These are phyloP conservation scores for Umbelopsis sp. DNA, from an alignment of 192 early-diverging fungal species.

Conservation along the genomic window DNA sequence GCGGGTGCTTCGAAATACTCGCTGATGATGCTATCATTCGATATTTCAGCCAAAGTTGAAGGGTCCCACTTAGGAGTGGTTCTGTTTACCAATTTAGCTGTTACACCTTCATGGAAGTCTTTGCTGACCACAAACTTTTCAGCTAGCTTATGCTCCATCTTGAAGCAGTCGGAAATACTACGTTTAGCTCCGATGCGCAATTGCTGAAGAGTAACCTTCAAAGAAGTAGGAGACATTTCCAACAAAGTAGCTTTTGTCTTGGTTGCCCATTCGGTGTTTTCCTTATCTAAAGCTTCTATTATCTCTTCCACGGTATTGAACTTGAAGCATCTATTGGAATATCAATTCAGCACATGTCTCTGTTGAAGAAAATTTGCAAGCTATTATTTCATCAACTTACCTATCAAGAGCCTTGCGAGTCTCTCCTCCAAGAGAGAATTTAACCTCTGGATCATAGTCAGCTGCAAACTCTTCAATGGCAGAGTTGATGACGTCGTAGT, in stretches of 20 bases:
- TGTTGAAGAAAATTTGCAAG: no score
- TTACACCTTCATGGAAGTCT: conserved; percentile 93
- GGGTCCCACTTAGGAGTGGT: conserved; percentile 75
- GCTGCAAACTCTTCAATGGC: conserved; percentile 91
- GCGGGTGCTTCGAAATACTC: conserved; percentile 53
- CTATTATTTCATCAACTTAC: conserved; percentile 5
- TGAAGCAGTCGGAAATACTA: conserved; percentile 77
- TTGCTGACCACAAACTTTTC: conserved; percentile 69
- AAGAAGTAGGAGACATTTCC: conserved; percentile 77
- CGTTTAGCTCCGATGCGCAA: conserved; percentile 69
- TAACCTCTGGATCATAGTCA: conserved; percentile 47
- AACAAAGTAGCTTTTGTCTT: conserved; percentile 67
- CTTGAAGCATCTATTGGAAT: conserved; percentile 72
- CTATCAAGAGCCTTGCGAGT: conserved; percentile 65
- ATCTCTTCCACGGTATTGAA: conserved; percentile 86
- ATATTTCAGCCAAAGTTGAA: conserved; percentile 51
- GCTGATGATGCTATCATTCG: conserved; percentile 46
- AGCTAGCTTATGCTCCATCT: conserved; percentile 81
- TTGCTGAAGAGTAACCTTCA: conserved; percentile 88
- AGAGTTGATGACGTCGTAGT: conserved; percentile 80
- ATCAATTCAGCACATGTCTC: background rate
- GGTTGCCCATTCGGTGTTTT: conserved; percentile 69
- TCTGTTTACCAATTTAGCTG: conserved; percentile 75
- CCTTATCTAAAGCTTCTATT: conserved; percentile 75
- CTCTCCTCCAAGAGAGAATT: conserved; percentile 45